A percentile compares a stretch with the other conserved stretches of the same genome.
Evolutionary conservation across 805 yeast species (phyloP).

Genomic region (Myxozyma melibiosi): DNA sequence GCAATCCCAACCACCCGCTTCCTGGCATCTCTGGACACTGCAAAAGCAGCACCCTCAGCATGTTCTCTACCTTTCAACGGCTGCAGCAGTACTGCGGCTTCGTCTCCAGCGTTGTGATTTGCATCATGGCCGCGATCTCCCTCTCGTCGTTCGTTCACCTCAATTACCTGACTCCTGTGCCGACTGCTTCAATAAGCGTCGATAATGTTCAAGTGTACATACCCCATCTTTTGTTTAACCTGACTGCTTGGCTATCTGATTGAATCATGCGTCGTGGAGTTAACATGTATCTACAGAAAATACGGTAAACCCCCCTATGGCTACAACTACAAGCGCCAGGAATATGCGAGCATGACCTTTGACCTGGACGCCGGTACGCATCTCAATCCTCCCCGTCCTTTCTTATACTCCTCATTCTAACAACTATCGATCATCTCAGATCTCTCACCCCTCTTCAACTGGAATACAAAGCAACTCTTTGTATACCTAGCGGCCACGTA

Average conservation of each 20-base stretch:
- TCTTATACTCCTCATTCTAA: neutral
- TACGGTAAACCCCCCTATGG: constrained; percentile 57
- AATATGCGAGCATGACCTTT: constrained; percentile 69
- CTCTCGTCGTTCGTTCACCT: constrained; percentile 26
- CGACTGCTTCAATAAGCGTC: constrained; percentile 35
- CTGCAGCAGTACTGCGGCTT: constrained; percentile 42
- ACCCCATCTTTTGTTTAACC: neutral
- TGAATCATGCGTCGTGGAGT: too few relatives aligned
- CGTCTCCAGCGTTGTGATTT: constrained; percentile 40
- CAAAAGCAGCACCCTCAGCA: constrained; percentile 16
- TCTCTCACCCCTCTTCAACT: constrained; percentile 78
- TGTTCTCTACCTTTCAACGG: constrained; percentile 43
- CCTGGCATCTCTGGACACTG: neutral
- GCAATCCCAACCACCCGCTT: too few relatives aligned
- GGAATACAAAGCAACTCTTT: constrained; percentile 98
- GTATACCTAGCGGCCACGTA: constrained; percentile 88
- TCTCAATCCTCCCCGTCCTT: neutral
- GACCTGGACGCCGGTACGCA: constrained; percentile 56
- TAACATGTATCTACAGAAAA: constrained; percentile 15
- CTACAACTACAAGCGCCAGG: constrained; percentile 65
- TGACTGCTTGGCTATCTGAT: too few relatives aligned
- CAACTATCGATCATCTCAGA: constrained; percentile 47
- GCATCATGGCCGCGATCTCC: constrained; percentile 39
- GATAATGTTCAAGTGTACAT: constrained; percentile 34
- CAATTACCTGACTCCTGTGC: constrained; percentile 37